Evolutionary conservation across 768 basidiomycete species (phyloP), one percentile per base, ranked within the genome.

Genomic region (Naganishia friedmannii): DNA sequence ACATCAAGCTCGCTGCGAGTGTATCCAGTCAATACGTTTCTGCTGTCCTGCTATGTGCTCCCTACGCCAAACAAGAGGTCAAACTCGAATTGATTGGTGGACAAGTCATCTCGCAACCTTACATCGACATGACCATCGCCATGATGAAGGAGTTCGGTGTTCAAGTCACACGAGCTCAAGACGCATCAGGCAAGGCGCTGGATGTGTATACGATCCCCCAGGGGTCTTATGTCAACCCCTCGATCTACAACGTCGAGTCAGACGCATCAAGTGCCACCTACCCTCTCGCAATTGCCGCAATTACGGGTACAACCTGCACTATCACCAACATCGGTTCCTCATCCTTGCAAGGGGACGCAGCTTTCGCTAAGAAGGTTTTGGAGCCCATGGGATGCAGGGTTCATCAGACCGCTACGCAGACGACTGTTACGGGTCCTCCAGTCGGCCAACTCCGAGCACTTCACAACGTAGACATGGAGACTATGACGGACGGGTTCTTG

Each of bases 401-500:
- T 63, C 84, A 87, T 4, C 96, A 99, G 83, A 94, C 93, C 0
- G 86, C 84, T 31, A 89, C 87, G 0, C 88, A 90, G 80, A 98
- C 95, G 10, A 96, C 92, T 12, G 96, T 98, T 39, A 88, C 86
- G 0, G 96, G 96, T 0, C 95, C 95, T 3, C 88, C 90, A 0
- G 82, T 88, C 15, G 91, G 93, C 0, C 84, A 87, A 74, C 85
- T 99, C 58, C 88, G 88, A 73, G 90, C 90, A 1, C 85, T 96
- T 60, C 91, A 90, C 65, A 86, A 88, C 74, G 87, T 97, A 26
- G 92, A 98, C 78, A 98, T 98, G 96, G 93, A 96, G 81, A 88
- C 89, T n/a, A 98, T 99, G 96, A 99, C 96, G 8, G 96, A 99
- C 79, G 96, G 95, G 26, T 99, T 99, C 84, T 86, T 98, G 83